Base-by-base conservation (phyloP, 2,329 filamentous ascomycete genomes). In the Pestalotiopsis sp. region DNA sequence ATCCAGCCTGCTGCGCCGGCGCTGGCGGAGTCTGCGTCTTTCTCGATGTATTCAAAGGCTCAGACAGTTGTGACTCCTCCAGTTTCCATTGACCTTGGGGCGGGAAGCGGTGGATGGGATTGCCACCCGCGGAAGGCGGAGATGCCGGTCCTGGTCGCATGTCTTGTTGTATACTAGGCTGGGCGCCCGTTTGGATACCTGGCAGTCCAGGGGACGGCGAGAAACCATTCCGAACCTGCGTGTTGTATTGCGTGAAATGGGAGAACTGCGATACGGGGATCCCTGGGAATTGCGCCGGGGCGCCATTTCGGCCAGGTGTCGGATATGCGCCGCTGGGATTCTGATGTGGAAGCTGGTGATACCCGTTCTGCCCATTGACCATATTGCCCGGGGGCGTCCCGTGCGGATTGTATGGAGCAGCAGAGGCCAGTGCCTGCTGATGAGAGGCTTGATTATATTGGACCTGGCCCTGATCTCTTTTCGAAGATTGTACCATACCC, bases 61-160 rank as follows among this genome's bases (percentile, higher is more conserved):
- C 83, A 1, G 83, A 78, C 45, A 89, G 78, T 69, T 86, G 82
- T 11, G 87, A 89, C 76, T 88, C 86, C 71, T 89, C 82, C 5
- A 87, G 76, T 64, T 84, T 86, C 87, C 87, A 89, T 20, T 80
- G 80, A 31, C 76, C 72, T 0, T 82, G 83, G n/a, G 81, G 82
- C 31, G 82, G 81, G 3, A 85, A 78, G 36, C 74, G 80, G 41
- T 83, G 81, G 7, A 83, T 76, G 11, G 82, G 80, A 56, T 83
- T 84, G 62, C 75, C 76, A 17, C 66, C 66, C 66, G 76, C 72
- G 31, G 72, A 71, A 14, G 7, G 66, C 64, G 61, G 63, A 67
- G 67, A 62, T 61, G 31, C 69, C 62, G 56, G 27, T 20, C 71
- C 70, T 14, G 56, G 66, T 38, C 69, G 61, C 12, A 56, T 67